Percentiles rank a stretch among this genome's conserved stretches.
Evolutionary conservation across 148 eudicot species (phyloP).

Genomic region (Dysphania ambrosioides): DNA sequence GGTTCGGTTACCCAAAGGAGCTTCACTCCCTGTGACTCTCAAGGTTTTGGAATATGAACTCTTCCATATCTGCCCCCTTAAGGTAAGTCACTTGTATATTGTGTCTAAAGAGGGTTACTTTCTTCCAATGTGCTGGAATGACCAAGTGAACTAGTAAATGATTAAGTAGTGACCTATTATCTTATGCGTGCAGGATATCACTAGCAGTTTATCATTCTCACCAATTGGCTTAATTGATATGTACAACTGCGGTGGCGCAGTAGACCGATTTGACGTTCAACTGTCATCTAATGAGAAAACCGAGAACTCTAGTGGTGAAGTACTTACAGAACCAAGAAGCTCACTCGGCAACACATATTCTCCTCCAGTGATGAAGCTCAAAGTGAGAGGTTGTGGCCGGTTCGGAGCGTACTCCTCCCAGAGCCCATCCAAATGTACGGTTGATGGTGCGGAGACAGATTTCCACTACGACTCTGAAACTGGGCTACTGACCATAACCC

Average conservation of each 20-base stretch:
- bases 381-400: slow-evolving; percentile 74
- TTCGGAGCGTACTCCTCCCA: slow-evolving; percentile 76
- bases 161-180: neutral
- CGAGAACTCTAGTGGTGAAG: slow-evolving; percentile 20
- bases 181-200: slow-evolving; percentile 47
- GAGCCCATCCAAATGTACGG: slow-evolving; percentile 53
- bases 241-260: slow-evolving; percentile 81
- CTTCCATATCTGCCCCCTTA: slow-evolving; percentile 78
- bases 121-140: neutral
- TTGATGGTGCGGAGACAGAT: slow-evolving; percentile 36
- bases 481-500: slow-evolving; percentile 49
- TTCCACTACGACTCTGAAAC: slow-evolving; percentile 46
- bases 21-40: slow-evolving; percentile 73
- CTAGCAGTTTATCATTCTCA: slow-evolving; percentile 60
- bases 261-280: slow-evolving; percentile 48
- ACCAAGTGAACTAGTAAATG: neutral
- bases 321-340: neutral
- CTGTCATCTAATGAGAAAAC: slow-evolving; percentile 27
- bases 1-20: slow-evolving; percentile 58
- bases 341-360: slow-evolving; percentile 25
- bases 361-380: slow-evolving; percentile 44
- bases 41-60: slow-evolving; percentile 84
- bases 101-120: neutral
- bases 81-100: slow-evolving; percentile 35
- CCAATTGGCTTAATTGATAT: slow-evolving; percentile 84